Evolutionary conservation across 2,329 filamentous ascomycete genomes (phyloP), one percentile per base, ranked within the genome.

Genomic region (Phaeoacremonium minimum): DNA sequence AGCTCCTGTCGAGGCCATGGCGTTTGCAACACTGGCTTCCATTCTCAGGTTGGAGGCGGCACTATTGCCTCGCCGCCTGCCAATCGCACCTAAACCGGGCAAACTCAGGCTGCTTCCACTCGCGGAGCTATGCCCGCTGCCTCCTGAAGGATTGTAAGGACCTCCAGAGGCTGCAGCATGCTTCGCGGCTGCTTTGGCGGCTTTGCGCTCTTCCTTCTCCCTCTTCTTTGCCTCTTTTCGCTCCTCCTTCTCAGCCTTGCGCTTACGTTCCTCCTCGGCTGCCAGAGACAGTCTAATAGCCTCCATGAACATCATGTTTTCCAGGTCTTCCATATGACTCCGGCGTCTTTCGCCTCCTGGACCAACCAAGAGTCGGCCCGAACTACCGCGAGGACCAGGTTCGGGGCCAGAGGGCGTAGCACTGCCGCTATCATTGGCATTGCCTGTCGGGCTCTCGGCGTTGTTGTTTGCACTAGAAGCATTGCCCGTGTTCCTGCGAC

Each of bases 251-350:
- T 93, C 87, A 33, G 85, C 83, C 52, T 87, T 93, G 32, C 77
- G 83, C 48, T 88, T 85, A n/a, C 91, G 77, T 29, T 97, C 91
- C 52, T 97, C 91, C 57, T 98, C 93, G 2, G 87, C 83, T 1
- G 85, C 89, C n/a, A 98, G 69, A 32, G 89, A 95, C 18, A 95
- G 61, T 28, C 93, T 75, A 32, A 98, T 94, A 1, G 93, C 93
- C 58, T 98, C 93, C 73, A 93, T 88, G 71, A 97, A 89, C 93
- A 98, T 98, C 69, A 98, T 86, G 33, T 95, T 91, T 57, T 98
- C 93, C 1, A 97, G 73, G 48, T 97, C 90, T 15, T 94, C 87
- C 55, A 94, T 79, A 18, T 87, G 74, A 38, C 55, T 57, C 31
- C 71, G 42, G 18, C 42, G 60, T 40, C 68, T 51, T 37, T 50